Conservation (phyloP, 176 grass and related monocot genomes). For the Ensete glaucum region DNA sequence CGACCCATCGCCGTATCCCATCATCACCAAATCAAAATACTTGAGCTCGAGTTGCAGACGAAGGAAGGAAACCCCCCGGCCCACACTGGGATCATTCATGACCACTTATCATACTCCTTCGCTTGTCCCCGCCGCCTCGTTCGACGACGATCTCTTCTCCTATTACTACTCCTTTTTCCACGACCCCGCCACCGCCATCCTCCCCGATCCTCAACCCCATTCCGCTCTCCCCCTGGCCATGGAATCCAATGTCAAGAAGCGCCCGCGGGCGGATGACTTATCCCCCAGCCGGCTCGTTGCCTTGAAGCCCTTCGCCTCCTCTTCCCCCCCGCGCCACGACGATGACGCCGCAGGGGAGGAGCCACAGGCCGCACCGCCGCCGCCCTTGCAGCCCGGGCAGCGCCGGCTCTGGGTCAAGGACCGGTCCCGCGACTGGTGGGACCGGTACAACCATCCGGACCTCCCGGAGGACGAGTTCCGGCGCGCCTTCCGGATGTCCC, state of each 20-base stretch:
- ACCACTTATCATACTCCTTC: slow-evolving; percentile 24
- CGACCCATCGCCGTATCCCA: slow-evolving; percentile 13
- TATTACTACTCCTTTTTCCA: slow-evolving; percentile 19
- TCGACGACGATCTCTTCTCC: slow-evolving; percentile 14
- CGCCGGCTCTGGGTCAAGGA: slow-evolving; percentile 61
- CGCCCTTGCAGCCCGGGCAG: slow-evolving; percentile 7
- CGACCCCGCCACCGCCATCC: neutral
- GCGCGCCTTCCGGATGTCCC: slow-evolving; percentile 58
- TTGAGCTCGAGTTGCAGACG: too few relatives aligned
- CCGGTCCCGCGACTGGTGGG: slow-evolving; percentile 54
- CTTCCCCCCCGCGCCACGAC: neutral
- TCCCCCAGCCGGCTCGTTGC: too few relatives aligned
- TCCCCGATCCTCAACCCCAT: neutral
- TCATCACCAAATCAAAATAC: neutral
- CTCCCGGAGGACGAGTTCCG: slow-evolving; percentile 58
- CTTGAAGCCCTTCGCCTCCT: too few relatives aligned
- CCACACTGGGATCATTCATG: slow-evolving; percentile 27
- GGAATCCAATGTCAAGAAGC: slow-evolving; percentile 18
- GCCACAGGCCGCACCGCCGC: neutral
- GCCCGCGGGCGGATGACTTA: slow-evolving; percentile 19
- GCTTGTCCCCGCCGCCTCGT: neutral
- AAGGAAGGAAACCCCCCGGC: neutral
- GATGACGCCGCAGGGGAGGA: slow-evolving; percentile 14
- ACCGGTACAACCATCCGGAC: slow-evolving; percentile 36
- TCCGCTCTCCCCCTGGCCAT: neutral